phyloP scores from a whole-genome alignment of 1,139 yeast genomes.

The Pichia sp. region DNA sequence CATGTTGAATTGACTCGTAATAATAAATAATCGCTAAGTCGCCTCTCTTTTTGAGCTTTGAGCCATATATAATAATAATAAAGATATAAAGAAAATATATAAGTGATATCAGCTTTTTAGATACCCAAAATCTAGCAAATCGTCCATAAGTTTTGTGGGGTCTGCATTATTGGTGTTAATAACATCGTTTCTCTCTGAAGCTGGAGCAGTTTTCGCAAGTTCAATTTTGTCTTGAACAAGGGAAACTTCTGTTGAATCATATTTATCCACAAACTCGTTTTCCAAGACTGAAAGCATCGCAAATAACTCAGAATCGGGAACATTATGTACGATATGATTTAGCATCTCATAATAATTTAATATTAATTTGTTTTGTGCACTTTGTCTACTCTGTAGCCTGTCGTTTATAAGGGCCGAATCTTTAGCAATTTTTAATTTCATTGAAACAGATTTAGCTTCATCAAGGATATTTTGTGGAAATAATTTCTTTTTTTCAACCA shows the following conservation, averaged over 20 bases:
- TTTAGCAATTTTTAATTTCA: conserved; percentile 16
- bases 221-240: too few relatives aligned
- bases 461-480: conserved; percentile 26
- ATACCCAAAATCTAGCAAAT: conserved; percentile 1
- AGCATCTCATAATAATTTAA: conserved; percentile 12
- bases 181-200: background rate
- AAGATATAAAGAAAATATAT: background rate
- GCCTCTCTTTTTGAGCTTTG: too few relatives aligned
- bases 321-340: conserved; percentile 6
- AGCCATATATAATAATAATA: too few relatives aligned
- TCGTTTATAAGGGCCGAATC: background rate
- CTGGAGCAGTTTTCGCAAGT: background rate
- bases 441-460: conserved; percentile 28
- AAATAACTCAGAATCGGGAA: conserved; percentile 1
- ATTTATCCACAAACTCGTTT: conserved; percentile 6
- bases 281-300: background rate
- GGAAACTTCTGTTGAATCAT: background rate
- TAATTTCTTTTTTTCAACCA: conserved; percentile 26
- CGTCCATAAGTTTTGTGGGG: background rate
- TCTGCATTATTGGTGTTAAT: too few relatives aligned
- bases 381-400: background rate
- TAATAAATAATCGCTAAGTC: too few relatives aligned
- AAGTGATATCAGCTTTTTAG: background rate
- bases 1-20: background rate
- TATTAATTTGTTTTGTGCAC: conserved; percentile 5